Conservation (phyloP, 345 rosid genomes). For the Moricandia moricandioides region DNA sequence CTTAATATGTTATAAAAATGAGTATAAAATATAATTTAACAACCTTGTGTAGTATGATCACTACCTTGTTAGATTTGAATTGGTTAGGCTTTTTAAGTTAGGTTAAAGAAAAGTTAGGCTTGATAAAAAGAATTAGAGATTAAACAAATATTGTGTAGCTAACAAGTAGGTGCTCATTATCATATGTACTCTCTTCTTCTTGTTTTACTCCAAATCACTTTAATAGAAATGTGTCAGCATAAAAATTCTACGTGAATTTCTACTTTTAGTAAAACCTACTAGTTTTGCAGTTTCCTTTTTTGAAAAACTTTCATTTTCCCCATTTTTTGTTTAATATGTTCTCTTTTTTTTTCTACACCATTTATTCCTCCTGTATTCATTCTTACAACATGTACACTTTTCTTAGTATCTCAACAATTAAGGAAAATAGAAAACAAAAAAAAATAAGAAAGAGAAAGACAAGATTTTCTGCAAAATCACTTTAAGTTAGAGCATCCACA, state of each 20-base stretch:
- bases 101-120: not conserved
- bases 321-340: not conserved
- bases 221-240: constrained; percentile 24
- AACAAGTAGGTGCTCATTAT: constrained; percentile 17
- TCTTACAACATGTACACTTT: no score
- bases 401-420: no score
- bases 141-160: constrained; percentile 15
- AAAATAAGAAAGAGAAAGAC: no score
- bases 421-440: no score
- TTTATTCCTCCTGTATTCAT: not conserved
- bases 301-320: not conserved
- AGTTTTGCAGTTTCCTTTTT: not conserved
- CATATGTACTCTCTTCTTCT: not conserved
- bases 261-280: constrained; percentile 17
- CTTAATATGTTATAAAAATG: no score
- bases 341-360: not conserved
- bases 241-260: constrained; percentile 17
- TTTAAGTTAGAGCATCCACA: no score
- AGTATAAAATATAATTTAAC: not conserved
- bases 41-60: constrained; percentile 12
- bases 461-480: no score
- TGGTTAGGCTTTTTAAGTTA: not conserved
- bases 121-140: not conserved
- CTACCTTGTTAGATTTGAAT: not conserved
- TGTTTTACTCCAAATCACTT: not conserved